Evolutionary conservation across 495 filamentous ascomycete species (phyloP), one percentile per base, ranked within the genome.

Genomic region (Aspergillus panamensis): DNA sequence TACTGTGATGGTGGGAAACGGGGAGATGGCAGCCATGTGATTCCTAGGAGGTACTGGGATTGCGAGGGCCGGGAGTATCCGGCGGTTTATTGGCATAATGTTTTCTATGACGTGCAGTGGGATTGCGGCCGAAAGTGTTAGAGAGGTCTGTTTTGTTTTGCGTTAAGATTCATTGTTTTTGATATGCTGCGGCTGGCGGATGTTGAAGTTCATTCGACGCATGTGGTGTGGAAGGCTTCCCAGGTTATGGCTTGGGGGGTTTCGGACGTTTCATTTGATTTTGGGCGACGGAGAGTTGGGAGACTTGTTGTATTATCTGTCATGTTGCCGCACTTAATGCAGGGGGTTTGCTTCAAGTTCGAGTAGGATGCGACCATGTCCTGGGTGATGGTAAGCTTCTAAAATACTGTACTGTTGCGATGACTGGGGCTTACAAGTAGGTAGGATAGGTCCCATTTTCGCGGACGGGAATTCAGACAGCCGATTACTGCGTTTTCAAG

Each of bases 361-460:
- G 70, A 60, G 51, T 79, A 79, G 21, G 76, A 73, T 40, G 53
- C 42, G 17, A 57, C 48, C 59, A 61, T 61, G 35, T 56, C 59
- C 59, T 61, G 4, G 8, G 25, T 17, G 6, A 7, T 37, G 32
- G 42, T 68, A 37, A 71, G 61, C 40, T 7, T 40, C 53, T 39
- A 25, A 12, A 39, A 7, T 29, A 1, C 9, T 6, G 33, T 17
- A 17, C 1, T 9, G 8, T 6, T 20, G 13, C 17, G 30, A 10
- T 29, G 2, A 5, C 42, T 8, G 3, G 45, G 44, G 25, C 73
- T 62, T 61, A 79, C 76, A 45, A 79, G 55, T 50, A 79, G 63
- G 61, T 69, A 73, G 19, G 64, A 49, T 25, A 79, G 67, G 60
- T 79, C 73, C 76, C 76, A 79, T 50, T 75, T 73, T 19, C 70